phyloP scores from a whole-genome alignment of 106 monocot genomes.

The Cymbidium sinense region DNA sequence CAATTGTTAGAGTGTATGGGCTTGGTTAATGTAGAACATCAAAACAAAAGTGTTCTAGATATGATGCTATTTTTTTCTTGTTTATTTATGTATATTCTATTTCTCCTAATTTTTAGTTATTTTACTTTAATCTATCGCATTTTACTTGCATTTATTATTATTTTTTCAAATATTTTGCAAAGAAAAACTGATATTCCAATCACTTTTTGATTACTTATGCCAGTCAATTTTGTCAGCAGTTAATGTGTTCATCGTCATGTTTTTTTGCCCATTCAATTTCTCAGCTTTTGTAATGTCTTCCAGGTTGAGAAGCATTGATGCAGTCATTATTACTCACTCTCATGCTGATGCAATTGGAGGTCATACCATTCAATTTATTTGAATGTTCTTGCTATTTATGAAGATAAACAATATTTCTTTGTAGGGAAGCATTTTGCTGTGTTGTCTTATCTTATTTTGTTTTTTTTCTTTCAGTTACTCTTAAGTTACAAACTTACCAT shows the following conservation, averaged over 20 bases:
- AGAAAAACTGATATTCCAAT: too few relatives aligned
- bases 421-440: background rate
- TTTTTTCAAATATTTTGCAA: too few relatives aligned
- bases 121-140: too few relatives aligned
- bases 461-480: background rate
- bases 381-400: background rate
- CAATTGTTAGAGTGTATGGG: background rate
- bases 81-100: too few relatives aligned
- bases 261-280: background rate
- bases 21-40: background rate
- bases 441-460: background rate
- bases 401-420: background rate
- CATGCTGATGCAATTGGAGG: constrained; percentile 99
- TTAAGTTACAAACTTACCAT: background rate
- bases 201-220: too few relatives aligned
- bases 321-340: constrained; percentile 93
- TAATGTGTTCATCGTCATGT: background rate
- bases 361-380: constrained; percentile 8
- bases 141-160: too few relatives aligned
- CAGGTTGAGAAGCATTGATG: constrained; percentile 88
- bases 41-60: background rate
- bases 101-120: too few relatives aligned
- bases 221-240: background rate
- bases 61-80: too few relatives aligned
- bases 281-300: constrained; percentile 11